Evolutionary conservation across 352 stramenopile species (phyloP).

Genomic region (Pythium dissimile): DNA sequence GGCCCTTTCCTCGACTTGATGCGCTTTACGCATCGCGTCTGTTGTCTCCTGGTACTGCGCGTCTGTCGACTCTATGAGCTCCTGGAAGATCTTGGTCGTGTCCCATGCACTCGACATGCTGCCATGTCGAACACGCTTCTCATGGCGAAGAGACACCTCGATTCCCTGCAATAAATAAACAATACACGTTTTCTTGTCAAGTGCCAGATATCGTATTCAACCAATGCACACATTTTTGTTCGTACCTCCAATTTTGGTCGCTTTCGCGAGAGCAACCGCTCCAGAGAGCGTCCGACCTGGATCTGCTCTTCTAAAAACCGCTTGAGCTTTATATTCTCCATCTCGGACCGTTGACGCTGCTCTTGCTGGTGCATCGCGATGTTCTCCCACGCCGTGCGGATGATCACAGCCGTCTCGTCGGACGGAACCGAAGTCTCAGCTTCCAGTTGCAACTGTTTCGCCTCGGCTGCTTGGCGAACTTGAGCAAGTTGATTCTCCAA

Average conservation of each 20-base stretch:
- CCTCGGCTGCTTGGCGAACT: not conserved
- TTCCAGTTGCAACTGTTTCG: not conserved
- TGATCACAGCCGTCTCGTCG: not conserved
- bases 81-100: not conserved
- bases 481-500: not conserved
- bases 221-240: not conserved
- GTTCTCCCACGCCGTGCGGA: slow-evolving; percentile 9
- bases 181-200: not conserved
- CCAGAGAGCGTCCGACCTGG: slow-evolving; percentile 12
- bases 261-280: slow-evolving; percentile 11
- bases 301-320: slow-evolving; percentile 16
- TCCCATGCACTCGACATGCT: not conserved
- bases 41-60: not conserved
- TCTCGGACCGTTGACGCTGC: slow-evolving; percentile 10
- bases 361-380: slow-evolving; percentile 9
- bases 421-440: too few relatives aligned
- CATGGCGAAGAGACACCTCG: not conserved
- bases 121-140: not conserved
- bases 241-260: slow-evolving; percentile 9
- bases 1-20: not conserved
- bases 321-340: slow-evolving; percentile 10
- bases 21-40: not conserved
- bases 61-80: not conserved
- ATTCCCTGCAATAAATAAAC: not conserved
- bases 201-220: not conserved